A percentile compares a stretch with the other conserved stretches of the same genome.
Conservation (phyloP, 352 stramenopile genomes). For the Pythium dissimile region DNA sequence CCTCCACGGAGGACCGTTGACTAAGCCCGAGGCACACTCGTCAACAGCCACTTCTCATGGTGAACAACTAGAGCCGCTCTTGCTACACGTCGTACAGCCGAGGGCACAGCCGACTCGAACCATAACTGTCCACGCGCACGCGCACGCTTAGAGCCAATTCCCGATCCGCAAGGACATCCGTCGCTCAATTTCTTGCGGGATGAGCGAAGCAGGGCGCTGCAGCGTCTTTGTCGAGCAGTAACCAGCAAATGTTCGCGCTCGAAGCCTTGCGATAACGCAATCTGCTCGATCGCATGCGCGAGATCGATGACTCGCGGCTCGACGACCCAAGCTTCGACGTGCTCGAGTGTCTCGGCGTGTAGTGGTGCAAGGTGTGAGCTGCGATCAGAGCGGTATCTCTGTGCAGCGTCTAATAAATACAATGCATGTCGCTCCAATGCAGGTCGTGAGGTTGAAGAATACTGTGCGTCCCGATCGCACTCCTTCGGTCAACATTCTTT, state of each 20-base stretch:
- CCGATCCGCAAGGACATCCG: conserved; percentile 8
- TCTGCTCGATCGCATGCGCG: conserved; percentile 21
- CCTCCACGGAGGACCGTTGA: background rate
- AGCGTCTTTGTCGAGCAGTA: background rate
- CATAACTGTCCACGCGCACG: too few relatives aligned
- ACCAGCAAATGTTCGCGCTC: conserved; percentile 29
- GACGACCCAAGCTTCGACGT: conserved; percentile 36
- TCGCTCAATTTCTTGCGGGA: conserved; percentile 12
- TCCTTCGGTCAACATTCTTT: conserved; percentile 10
- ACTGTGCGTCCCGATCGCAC: background rate
- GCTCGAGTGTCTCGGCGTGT: conserved; percentile 23
- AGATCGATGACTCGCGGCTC: conserved; percentile 26
- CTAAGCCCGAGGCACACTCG: background rate
- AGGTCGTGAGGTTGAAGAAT: too few relatives aligned
- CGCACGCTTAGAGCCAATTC: conserved; percentile 9
- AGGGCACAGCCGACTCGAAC: too few relatives aligned
- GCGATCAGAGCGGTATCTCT: too few relatives aligned
- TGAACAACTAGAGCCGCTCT: too few relatives aligned
- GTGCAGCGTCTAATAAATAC: too few relatives aligned
- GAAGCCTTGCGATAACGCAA: conserved; percentile 36
- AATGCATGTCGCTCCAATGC: too few relatives aligned
- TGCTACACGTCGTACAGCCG: too few relatives aligned
- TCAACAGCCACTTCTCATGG: too few relatives aligned
- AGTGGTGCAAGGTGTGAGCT: conserved; percentile 27
- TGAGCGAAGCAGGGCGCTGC: too few relatives aligned